Conservation (phyloP, 164 flowering plant species). For the Stephania yunnanensis region DNA sequence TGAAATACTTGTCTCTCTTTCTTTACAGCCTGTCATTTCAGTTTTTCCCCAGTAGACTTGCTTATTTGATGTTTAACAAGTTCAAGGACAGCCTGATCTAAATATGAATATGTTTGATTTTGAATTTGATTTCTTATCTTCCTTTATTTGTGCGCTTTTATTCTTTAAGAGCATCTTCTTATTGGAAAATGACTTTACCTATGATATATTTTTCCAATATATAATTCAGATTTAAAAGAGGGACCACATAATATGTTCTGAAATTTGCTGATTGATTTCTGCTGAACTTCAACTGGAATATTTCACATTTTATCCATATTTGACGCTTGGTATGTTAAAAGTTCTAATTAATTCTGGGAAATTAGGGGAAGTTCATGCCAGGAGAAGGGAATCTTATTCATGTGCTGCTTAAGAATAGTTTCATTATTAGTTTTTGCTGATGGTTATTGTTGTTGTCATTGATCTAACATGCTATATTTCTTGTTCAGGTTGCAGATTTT, state of each 20-base stretch:
- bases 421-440: neutral
- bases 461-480: conserved; percentile 1
- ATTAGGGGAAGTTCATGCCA: neutral
- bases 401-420: neutral
- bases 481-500: conserved; percentile 89
- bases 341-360: neutral
- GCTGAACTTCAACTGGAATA: too few species aligned
- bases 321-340: too few species aligned
- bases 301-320: too few species aligned
- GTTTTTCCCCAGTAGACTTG: neutral
- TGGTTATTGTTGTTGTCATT: neutral
- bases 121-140: neutral
- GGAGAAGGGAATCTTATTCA: too few species aligned
- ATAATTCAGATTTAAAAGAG: too few species aligned
- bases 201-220: too few species aligned
- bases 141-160: too few species aligned
- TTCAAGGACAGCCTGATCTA: neutral
- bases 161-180: too few species aligned
- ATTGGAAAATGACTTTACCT: too few species aligned
- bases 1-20: neutral
- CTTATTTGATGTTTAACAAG: neutral
- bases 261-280: too few species aligned
- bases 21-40: neutral
- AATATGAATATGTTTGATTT: neutral
- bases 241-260: too few species aligned